A percentile compares a stretch with the other conserved stretches of the same genome.
These are phyloP conservation scores for Pezicula rhizophila DNA, from an alignment of 2,329 filamentous ascomycete genomes.

Conservation along the genomic window DNA sequence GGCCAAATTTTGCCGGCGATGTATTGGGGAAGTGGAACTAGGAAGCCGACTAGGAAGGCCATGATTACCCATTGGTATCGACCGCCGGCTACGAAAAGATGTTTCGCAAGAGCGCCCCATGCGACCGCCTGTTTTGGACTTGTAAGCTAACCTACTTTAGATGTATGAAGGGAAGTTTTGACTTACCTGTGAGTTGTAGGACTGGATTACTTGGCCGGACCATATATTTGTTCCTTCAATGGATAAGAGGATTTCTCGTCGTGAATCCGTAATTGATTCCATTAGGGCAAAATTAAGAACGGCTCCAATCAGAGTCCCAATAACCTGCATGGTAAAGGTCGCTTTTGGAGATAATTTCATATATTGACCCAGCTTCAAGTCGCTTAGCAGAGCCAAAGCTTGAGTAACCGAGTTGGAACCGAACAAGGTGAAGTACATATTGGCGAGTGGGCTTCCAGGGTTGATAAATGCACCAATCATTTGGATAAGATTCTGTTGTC, in stretches of 20 bases:
- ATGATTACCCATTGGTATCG: constrained; percentile 35
- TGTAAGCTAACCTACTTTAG: too few relatives aligned
- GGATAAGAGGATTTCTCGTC: constrained; percentile 33
- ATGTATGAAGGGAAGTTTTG: too few relatives aligned
- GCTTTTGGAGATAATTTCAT: constrained; percentile 54
- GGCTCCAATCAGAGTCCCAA: constrained; percentile 34
- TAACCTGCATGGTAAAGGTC: constrained; percentile 52
- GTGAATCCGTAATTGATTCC: constrained; percentile 34
- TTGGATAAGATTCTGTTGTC: constrained; percentile 40
- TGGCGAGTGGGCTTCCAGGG: constrained; percentile 52
- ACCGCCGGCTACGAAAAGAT: constrained; percentile 34
- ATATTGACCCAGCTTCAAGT: constrained; percentile 43
- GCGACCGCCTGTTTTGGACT: constrained; percentile 28
- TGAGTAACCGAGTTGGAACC: constrained; percentile 38
- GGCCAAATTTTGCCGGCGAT: constrained; percentile 16
- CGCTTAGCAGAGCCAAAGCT: constrained; percentile 37
- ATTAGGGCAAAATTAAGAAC: constrained; percentile 40
- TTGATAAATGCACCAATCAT: constrained; percentile 40
- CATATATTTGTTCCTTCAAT: constrained; percentile 40
- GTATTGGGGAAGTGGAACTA: constrained; percentile 34
- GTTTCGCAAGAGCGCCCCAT: constrained; percentile 30
- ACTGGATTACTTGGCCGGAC: constrained; percentile 40
- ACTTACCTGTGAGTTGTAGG: constrained; percentile 29
- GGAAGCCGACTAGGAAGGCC: constrained; percentile 35
- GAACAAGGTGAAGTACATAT: constrained; percentile 29